phyloP scores from a whole-genome alignment of 2,329 filamentous ascomycete genomes.

The Fusarium tricinctum region DNA sequence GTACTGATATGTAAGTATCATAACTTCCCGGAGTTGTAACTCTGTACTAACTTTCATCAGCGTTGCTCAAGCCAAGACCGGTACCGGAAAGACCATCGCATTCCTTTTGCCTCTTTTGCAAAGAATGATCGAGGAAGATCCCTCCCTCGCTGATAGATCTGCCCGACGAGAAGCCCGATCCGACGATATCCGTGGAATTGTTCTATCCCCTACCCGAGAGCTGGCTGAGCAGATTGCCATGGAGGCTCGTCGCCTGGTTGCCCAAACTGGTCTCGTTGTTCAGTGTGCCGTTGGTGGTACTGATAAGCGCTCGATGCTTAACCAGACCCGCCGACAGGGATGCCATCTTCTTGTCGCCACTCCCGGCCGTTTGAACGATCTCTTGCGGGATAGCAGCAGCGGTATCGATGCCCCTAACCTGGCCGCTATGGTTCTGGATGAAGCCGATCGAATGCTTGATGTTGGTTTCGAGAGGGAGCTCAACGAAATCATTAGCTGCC shows the following conservation, averaged over 20 bases:
- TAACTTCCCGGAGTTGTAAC: neutral
- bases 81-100: slow-evolving; percentile 95
- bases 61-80: slow-evolving; percentile 94
- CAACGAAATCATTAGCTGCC: slow-evolving; percentile 67
- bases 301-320: slow-evolving; percentile 77
- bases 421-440: slow-evolving; percentile 93
- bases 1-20: slow-evolving; percentile 82
- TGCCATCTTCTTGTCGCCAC: slow-evolving; percentile 94
- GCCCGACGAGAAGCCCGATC: slow-evolving; percentile 57
- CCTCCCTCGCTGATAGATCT: slow-evolving; percentile 67
- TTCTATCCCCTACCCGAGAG: slow-evolving; percentile 85
- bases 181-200: slow-evolving; percentile 75
- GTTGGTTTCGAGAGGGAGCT: slow-evolving; percentile 84
- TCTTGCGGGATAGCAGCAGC: slow-evolving; percentile 75
- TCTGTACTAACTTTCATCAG: slow-evolving; percentile 54
- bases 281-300: slow-evolving; percentile 93
- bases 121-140: slow-evolving; percentile 76
- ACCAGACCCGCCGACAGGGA: slow-evolving; percentile 76
- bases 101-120: slow-evolving; percentile 91
- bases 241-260: slow-evolving; percentile 79
- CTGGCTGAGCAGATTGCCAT: slow-evolving; percentile 84
- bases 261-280: slow-evolving; percentile 71
- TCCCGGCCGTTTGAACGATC: slow-evolving; percentile 87
- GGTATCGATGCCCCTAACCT: slow-evolving; percentile 82
- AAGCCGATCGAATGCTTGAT: slow-evolving; percentile 98